Evolutionary conservation across 1,284 basidiomycete genomes (phyloP).

Genomic region (Malassezia psittaci): DNA sequence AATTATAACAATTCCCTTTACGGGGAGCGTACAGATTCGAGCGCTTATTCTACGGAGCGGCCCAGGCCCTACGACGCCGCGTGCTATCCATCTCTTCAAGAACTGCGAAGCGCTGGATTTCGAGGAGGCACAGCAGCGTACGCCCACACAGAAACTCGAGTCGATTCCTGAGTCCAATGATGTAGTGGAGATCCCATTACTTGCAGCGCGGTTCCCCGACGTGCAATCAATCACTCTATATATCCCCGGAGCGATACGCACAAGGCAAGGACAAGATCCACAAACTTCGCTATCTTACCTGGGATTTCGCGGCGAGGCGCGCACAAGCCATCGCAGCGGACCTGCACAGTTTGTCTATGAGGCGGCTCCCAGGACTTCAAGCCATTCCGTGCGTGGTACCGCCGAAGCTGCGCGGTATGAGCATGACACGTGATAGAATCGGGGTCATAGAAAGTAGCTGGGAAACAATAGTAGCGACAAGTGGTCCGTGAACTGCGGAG

Average conservation of each 20-base stretch:
- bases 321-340: slow-evolving; percentile 7
- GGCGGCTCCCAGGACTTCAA: slow-evolving; percentile 36
- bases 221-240: slow-evolving; percentile 36
- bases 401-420: slow-evolving; percentile 14
- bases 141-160: slow-evolving; percentile 25
- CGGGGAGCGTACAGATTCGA: slow-evolving; percentile 33
- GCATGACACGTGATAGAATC: background rate
- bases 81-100: slow-evolving; percentile 27
- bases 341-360: slow-evolving; percentile 42
- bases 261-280: slow-evolving; percentile 12
- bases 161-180: slow-evolving; percentile 30
- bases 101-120: slow-evolving; percentile 35
- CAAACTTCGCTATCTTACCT: slow-evolving; percentile 29
- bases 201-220: slow-evolving; percentile 35
- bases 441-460: too few species aligned
- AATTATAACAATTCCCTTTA: slow-evolving; percentile 37
- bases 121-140: slow-evolving; percentile 20
- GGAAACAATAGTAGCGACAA: too few species aligned
- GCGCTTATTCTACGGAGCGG: slow-evolving; percentile 23
- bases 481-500: too few species aligned
- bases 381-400: slow-evolving; percentile 27
- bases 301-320: slow-evolving; percentile 35
- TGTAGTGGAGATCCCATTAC: slow-evolving; percentile 34
- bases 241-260: slow-evolving; percentile 23
- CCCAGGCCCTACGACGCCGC: slow-evolving; percentile 23